Evolutionary conservation across 768 basidiomycete species (phyloP).

Genomic region (Crepidotus variabilis): DNA sequence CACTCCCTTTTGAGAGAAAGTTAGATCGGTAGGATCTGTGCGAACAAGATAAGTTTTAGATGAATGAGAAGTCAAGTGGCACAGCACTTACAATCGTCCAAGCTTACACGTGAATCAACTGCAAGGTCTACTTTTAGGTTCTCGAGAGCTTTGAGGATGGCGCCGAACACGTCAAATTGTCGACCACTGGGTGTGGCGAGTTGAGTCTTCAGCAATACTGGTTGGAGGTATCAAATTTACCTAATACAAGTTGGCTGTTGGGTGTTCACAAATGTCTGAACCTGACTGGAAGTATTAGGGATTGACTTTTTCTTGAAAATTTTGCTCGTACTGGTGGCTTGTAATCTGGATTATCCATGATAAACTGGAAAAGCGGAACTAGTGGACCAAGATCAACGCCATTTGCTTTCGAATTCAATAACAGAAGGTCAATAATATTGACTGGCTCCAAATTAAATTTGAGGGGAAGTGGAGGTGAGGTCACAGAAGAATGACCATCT

Average conservation of each 20-base stretch:
- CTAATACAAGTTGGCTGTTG: slow-evolving; percentile 55
- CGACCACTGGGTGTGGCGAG: slow-evolving; percentile 41
- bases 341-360: slow-evolving; percentile 45
- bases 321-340: slow-evolving; percentile 43
- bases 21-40: slow-evolving; percentile 49
- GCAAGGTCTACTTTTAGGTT: slow-evolving; percentile 56
- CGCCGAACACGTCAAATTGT: slow-evolving; percentile 58
- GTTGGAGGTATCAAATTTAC: slow-evolving; percentile 20
- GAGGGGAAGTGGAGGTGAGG: slow-evolving; percentile 55
- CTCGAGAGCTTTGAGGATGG: slow-evolving; percentile 60
- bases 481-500: slow-evolving; percentile 52
- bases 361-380: slow-evolving; percentile 47
- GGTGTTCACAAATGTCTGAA: slow-evolving; percentile 52
- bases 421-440: slow-evolving; percentile 56
- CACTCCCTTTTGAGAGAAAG: slow-evolving; percentile 56
- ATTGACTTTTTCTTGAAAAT: neutral
- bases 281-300: slow-evolving; percentile 26
- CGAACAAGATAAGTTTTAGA: slow-evolving; percentile 2
- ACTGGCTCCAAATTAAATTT: slow-evolving; percentile 61
- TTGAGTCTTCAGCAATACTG: slow-evolving; percentile 3
- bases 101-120: slow-evolving; percentile 47
- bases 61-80: neutral
- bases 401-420: slow-evolving; percentile 46
- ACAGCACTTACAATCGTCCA: slow-evolving; percentile 59
- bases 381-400: slow-evolving; percentile 61